Base-by-base conservation (phyloP, 2,329 filamentous ascomycete genomes). In the Colletotrichum costaricense region DNA sequence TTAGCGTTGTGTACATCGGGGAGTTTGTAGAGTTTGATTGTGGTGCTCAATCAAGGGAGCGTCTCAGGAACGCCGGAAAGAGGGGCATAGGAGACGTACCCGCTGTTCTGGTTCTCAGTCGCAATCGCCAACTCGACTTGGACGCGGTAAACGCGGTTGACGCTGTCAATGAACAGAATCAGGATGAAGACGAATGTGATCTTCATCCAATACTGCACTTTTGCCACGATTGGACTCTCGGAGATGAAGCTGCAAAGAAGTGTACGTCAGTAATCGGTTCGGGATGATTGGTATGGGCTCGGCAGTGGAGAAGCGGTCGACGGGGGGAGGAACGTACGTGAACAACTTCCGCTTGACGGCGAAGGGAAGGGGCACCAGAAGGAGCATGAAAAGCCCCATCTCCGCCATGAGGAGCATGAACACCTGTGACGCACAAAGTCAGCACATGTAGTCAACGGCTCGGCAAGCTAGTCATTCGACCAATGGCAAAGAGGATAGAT, bases 161-260 rank as follows among this genome's bases (percentile, higher is more conserved):
- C 95, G 81, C 95, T 98, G 86, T 99, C 97, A 79, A 98, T 91
- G 86, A 99, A 99, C 76, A 99, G 93, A 76, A 99, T 98, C 72
- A 98, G 88, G 80, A 99, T 98, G 87, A 99, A 99, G 82, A 99
- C 96, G 82, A 99, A 99, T 2, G 95, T 98, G 71, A 99, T 99
- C 90, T 98, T 98, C 86, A 99, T 89, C 79, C 95, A 96, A 87
- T 99, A 98, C 88, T 98, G 96, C 76, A 98, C 83, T 84, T 98
- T 98, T 54, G 95, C 97, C 72, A 99, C 90, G 65, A 92, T 74
- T 0, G 89, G 93, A 81, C 93, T 97, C 81, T 96, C 94, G 66
- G 95, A 98, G 81, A 99, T 95, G 90, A 99, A 99, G 79, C 93
- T 95, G 72, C 42, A 16, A 4, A 6, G 6, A 60, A 57, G 60